Evolutionary conservation across 495 filamentous ascomycete genomes (phyloP), one percentile per base, ranked within the genome.

Genomic region (Glonium stellatum): DNA sequence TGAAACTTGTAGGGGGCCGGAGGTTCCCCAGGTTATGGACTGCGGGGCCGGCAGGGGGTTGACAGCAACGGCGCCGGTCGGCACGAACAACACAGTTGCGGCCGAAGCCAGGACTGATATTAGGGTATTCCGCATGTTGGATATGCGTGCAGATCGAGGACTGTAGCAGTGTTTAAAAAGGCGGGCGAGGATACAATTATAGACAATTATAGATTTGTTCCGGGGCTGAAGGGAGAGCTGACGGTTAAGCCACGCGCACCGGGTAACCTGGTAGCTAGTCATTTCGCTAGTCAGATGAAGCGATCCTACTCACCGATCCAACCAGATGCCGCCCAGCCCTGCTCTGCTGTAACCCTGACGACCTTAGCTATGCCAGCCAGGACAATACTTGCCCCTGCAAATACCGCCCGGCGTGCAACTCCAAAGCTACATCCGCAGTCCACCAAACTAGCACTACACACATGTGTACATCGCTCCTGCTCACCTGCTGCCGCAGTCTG

Each of bases 1-100:
- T 12, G 58, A 61, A 46, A 71, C 62, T 15, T 67, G 54, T 51
- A 77, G 77, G 22, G 80, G 72, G n/a, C 79, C 80, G 11, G 77
- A 76, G 19, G 70, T 70, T 5, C 77, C 79, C 80, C 80, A 83
- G 48, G 74, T 71, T 64, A 83, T 81, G 55, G 75, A 73, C 55
- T 73, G 73, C 13, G 80, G 80, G 36, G 78, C 78, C 49, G 80
- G 80, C 47, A 83, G 73, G 44, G 80, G 80, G 60, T 82, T 82
- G 56, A 79, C 80, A 41, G 69, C 70, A 51, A 82, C 78, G 42
- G 75, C 76, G 9, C 37, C 25, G 22, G 57, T 55, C 9, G 34
- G 22, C 3, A n/a, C 5, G 11, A 41, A 53, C 39, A 63, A 64
- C 11, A 64, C 22, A 15, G 46, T 12, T 22, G 57, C 23, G 1